phyloP scores from a whole-genome alignment of 495 filamentous ascomycete species.

The Annulohypoxylon stygium region DNA sequence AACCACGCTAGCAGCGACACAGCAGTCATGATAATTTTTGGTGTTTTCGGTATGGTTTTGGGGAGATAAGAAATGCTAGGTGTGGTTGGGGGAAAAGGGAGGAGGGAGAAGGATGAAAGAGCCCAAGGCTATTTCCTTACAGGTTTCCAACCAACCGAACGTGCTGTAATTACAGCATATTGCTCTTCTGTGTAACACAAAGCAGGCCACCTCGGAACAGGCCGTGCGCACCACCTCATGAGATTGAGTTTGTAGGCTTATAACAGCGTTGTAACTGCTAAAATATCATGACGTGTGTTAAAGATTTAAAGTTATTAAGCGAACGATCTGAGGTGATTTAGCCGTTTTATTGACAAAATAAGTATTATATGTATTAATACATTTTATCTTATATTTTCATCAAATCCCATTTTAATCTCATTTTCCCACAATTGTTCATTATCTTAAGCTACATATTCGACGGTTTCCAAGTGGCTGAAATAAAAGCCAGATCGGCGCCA shows the following conservation, averaged over 20 bases:
- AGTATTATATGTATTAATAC: too few species aligned
- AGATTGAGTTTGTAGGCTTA: background rate
- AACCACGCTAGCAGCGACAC: slow-evolving; percentile 35
- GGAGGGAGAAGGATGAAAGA: background rate
- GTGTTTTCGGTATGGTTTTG: background rate
- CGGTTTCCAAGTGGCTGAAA: background rate
- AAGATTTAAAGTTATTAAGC: background rate
- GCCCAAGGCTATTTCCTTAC: too few species aligned
- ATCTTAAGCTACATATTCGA: background rate
- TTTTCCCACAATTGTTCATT: background rate
- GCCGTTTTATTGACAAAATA: background rate
- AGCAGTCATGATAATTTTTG: slow-evolving; percentile 41
- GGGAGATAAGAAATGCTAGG: background rate
- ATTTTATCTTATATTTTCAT: background rate
- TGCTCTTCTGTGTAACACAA: background rate
- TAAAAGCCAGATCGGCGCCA: background rate
- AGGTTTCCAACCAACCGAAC: slow-evolving; percentile 14
- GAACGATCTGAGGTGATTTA: background rate
- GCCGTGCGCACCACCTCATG: background rate
- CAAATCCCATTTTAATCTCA: background rate
- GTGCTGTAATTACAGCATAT: background rate
- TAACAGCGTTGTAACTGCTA: background rate
- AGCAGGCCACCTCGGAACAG: background rate
- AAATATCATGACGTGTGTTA: too few species aligned
- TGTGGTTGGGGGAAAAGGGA: slow-evolving; percentile 23